Percentiles rank a stretch among this genome's conserved stretches.
These are phyloP conservation scores for Colletotrichum sp. DNA, from an alignment of 2,329 filamentous ascomycete genomes.

Conservation along the genomic window DNA sequence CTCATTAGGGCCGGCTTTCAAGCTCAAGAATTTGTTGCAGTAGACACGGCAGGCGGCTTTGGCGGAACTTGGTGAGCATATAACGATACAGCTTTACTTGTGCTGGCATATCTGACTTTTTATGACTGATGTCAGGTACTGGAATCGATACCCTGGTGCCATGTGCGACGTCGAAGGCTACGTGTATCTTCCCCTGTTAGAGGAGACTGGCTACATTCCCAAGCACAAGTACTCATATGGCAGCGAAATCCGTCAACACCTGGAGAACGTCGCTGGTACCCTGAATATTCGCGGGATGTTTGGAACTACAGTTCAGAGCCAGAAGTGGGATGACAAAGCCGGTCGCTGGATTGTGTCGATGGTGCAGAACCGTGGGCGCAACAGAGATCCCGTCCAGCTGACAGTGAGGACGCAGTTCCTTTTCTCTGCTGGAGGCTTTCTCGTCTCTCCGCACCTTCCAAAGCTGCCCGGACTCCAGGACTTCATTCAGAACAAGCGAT, in stretches of 20 bases:
- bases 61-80: neutral
- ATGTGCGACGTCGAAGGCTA: slow-evolving; percentile 60
- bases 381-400: neutral
- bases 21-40: neutral
- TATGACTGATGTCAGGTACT: slow-evolving; percentile 50
- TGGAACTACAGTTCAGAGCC: slow-evolving; percentile 40
- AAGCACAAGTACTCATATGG: slow-evolving; percentile 35
- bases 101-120: neutral
- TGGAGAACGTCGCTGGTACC: slow-evolving; percentile 40
- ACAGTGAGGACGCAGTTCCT: slow-evolving; percentile 40
- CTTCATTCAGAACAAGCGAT: slow-evolving; percentile 43
- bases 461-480: neutral
- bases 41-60: neutral
- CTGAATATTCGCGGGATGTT: slow-evolving; percentile 46
- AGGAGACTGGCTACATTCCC: slow-evolving; percentile 15
- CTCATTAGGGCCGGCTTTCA: neutral
- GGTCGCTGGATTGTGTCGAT: slow-evolving; percentile 23
- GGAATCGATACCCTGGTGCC: slow-evolving; percentile 54
- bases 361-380: slow-evolving; percentile 24
- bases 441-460: slow-evolving; percentile 35
- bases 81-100: accelerated
- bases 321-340: slow-evolving; percentile 49
- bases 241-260: slow-evolving; percentile 46
- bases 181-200: slow-evolving; percentile 11
- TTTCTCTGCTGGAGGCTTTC: slow-evolving; percentile 38